Base-by-base conservation (phyloP, 495 filamentous ascomycete genomes). In the Hypoxylon perforatum region DNA sequence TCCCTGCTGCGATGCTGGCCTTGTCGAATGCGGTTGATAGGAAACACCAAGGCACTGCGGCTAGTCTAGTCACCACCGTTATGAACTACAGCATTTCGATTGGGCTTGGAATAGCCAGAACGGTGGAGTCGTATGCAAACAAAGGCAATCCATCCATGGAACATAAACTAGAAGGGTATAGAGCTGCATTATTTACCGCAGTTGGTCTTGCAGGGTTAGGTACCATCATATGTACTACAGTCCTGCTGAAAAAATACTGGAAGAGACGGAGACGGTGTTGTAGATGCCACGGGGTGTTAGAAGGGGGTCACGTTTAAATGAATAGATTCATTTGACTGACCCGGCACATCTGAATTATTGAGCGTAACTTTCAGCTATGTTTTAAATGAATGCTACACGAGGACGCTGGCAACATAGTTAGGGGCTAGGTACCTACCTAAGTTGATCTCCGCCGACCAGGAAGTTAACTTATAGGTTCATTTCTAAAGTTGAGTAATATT, bases 51-150 rank as follows among this genome's bases (percentile, higher is more conserved):
- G 86, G 86, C 9, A 76, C 86, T 5, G 87, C 85, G 3, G 86
- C 85, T 0, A 84, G 79, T n/a, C 72, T 93, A 19, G 84, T 91
- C 12, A 87, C 78, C 42, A 90, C 88, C 0, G 77, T 87, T 5
- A 84, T 90, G 47, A 90, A 91, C 58, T 92, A 91, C 61, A 82
- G 78, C 44, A 89, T 92, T 55, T 85, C 83, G 0, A 67, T 91
- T n/a, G 88, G 87, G 0, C 70, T 92, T 7, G 90, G 90, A 0
- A 77, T 91, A 50, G 88, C 87, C 0, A 88, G 87, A 0, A 90
- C 86, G 0, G 80, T 90, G 4, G 85, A 92, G 68, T 70, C 68
- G 6, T 76, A 86, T 14, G 80, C 87, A 12, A 84, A 81, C 54
- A 60, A 73, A 56, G 77, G 75, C 0, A 83, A 81, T 0, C 61